Percentiles rank a stretch among this genome's conserved stretches.
Conservation (phyloP, 495 filamentous ascomycete genomes). For the Aspergillus incahuasiensis region DNA sequence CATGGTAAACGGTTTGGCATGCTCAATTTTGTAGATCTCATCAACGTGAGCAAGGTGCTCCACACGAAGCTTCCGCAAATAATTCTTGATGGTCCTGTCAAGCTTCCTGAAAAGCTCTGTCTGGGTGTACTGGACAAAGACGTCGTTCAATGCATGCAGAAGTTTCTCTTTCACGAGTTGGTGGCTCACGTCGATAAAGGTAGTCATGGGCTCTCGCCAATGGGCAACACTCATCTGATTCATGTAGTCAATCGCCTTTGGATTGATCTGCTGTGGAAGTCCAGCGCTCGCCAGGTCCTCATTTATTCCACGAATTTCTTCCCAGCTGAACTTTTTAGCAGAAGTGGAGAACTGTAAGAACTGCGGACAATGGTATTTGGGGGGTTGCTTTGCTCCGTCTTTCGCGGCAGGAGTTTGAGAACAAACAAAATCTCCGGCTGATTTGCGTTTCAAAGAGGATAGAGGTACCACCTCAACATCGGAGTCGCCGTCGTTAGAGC, state of each 20-base stretch:
- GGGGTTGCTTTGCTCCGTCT: not conserved
- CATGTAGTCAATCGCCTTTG: constrained; percentile 38
- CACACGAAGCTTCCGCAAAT: constrained; percentile 20
- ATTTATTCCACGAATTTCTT: constrained; percentile 31
- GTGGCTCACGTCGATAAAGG: constrained; percentile 29
- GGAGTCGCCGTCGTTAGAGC: constrained; percentile 15
- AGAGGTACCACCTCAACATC: constrained; percentile 30
- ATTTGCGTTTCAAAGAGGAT: constrained; percentile 20
- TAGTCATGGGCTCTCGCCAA: constrained; percentile 31
- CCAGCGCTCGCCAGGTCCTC: constrained; percentile 35
- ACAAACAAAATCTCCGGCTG: not conserved
- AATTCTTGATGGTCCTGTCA: constrained; percentile 22
- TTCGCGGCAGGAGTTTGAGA: not conserved
- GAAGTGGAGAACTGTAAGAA: constrained; percentile 18
- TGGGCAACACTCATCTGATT: constrained; percentile 35
- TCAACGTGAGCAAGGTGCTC: constrained; percentile 21
- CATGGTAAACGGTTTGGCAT: constrained; percentile 35
- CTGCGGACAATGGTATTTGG: constrained; percentile 11
- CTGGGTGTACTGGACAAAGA: constrained; percentile 33
- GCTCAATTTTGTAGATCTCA: constrained; percentile 27
- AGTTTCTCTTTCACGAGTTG: constrained; percentile 29
- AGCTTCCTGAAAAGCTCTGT: constrained; percentile 35
- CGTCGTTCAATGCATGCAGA: constrained; percentile 24
- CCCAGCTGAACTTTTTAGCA: constrained; percentile 24
- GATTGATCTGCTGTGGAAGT: constrained; percentile 37